Conservation (phyloP, 345 rosid genomes). For the Aurinia saxatilis region DNA sequence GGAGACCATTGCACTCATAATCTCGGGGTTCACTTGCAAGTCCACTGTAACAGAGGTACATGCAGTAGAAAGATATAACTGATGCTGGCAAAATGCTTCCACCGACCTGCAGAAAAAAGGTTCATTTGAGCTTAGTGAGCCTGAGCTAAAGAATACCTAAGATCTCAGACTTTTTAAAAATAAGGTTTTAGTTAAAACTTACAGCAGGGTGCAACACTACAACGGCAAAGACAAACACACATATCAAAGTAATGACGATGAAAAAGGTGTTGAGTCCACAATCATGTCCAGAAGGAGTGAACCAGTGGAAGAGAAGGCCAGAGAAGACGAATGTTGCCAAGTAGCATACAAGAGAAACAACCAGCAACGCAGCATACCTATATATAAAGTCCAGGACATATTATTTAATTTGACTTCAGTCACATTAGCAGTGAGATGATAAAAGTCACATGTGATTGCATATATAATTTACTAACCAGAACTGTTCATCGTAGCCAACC, state of each 20-base stretch:
- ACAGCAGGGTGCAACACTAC: conserved; percentile 92
- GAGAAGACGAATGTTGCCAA: conserved; percentile 79
- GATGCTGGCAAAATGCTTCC: conserved; percentile 98
- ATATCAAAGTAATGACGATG: conserved; percentile 63
- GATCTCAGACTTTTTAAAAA: background rate
- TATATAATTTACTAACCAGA: conserved; percentile 60
- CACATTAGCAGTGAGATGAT: background rate
- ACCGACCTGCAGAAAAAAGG: conserved; percentile 50
- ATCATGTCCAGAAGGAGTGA: conserved; percentile 94
- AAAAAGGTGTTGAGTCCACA: conserved; percentile 96
- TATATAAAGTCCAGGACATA: background rate
- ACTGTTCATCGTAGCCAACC: conserved; percentile 95
- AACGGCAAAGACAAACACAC: conserved; percentile 61
- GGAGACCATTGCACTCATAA: conserved; percentile 90
- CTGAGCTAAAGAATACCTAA: background rate
- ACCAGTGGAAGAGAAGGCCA: conserved; percentile 94
- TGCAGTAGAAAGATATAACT: conserved; percentile 80
- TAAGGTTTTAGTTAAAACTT: conserved; percentile 32
- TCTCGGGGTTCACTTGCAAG: conserved; percentile 97
- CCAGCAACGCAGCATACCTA: conserved; percentile 80
- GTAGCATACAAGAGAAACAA: conserved; percentile 83
- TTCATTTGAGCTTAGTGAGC: background rate
- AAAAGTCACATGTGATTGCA: background rate
- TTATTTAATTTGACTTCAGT: no score
- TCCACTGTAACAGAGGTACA: conserved; percentile 96